These are phyloP conservation scores for Closterium sp. DNA, from an alignment of 139 green algal genomes.

Conservation along the genomic window DNA sequence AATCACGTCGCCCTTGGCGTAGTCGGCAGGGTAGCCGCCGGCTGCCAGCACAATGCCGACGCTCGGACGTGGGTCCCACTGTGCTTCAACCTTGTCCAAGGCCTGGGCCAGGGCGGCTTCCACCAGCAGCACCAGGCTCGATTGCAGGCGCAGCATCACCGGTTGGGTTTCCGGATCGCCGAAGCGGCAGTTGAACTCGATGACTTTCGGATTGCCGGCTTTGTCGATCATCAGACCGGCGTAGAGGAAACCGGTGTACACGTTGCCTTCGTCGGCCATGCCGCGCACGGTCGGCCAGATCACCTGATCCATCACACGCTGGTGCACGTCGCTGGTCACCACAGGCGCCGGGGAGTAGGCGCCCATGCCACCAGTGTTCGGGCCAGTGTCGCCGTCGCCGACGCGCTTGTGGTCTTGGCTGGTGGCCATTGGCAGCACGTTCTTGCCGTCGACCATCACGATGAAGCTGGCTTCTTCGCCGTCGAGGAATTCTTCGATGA, in stretches of 20 bases:
- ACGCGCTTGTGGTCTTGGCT: slow-evolving; percentile 95
- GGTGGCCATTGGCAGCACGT: slow-evolving; percentile 47
- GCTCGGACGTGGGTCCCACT: slow-evolving; percentile 62
- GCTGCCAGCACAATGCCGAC: slow-evolving; percentile 88
- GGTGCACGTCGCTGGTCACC: slow-evolving; percentile 75
- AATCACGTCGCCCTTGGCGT: slow-evolving; percentile 84
- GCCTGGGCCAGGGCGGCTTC: slow-evolving; percentile 41
- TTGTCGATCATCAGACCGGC: slow-evolving; percentile 96
- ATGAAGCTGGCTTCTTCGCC: slow-evolving; percentile 98
- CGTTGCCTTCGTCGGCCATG: slow-evolving; percentile 80
- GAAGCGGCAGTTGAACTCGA: slow-evolving; percentile 98
- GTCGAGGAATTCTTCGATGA: slow-evolving; percentile 94
- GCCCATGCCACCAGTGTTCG: slow-evolving; percentile 98
- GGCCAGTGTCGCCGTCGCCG: slow-evolving; percentile 90
- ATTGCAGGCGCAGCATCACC: slow-evolving; percentile 84
- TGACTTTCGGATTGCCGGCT: slow-evolving; percentile 71
- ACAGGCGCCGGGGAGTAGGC: slow-evolving; percentile 94
- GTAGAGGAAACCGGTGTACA: slow-evolving; percentile 91
- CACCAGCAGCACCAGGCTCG: slow-evolving; percentile 81
- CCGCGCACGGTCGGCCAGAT: slow-evolving; percentile 80
- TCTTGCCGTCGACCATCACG: slow-evolving; percentile 85
- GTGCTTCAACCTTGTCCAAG: not conserved
- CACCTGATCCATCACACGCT: slow-evolving; percentile 80
- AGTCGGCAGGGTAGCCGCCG: slow-evolving; percentile 89
- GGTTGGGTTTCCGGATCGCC: slow-evolving; percentile 97